phyloP scores from a whole-genome alignment of 2,329 filamentous ascomycete species.

The Venturia nashicola region DNA sequence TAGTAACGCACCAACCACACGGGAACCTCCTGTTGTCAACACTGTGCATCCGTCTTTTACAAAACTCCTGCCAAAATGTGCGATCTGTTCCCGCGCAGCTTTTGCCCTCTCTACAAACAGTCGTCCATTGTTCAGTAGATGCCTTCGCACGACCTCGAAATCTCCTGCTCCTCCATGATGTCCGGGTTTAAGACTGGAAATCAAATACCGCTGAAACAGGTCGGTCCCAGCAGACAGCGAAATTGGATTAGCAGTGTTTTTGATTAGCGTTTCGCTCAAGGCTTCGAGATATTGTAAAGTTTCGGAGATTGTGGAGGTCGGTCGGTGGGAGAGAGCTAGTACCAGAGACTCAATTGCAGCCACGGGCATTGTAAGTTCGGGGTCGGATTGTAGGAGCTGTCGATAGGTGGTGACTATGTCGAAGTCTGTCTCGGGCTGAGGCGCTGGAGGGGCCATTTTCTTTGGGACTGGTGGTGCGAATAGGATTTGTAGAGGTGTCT shows the following conservation, averaged over 20 bases:
- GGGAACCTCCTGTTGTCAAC: slow-evolving; percentile 79
- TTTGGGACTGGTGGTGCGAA: neutral
- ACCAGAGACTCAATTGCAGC: slow-evolving; percentile 90
- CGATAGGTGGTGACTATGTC: slow-evolving; percentile 55
- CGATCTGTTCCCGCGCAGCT: slow-evolving; percentile 72
- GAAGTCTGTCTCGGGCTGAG: slow-evolving; percentile 16
- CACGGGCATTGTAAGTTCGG: slow-evolving; percentile 87
- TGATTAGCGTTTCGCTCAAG: slow-evolving; percentile 66
- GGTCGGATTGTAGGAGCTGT: slow-evolving; percentile 52
- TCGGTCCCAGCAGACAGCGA: slow-evolving; percentile 89
- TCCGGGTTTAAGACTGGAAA: slow-evolving; percentile 51
- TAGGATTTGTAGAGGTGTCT: neutral
- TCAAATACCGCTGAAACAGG: slow-evolving; percentile 88
- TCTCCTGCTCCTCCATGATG: slow-evolving; percentile 40
- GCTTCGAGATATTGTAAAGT: slow-evolving; percentile 75
- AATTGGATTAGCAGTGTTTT: slow-evolving; percentile 73
- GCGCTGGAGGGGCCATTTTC: neutral
- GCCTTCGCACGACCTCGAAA: slow-evolving; percentile 72
- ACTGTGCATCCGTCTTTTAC: slow-evolving; percentile 68
- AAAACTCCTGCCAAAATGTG: slow-evolving; percentile 64
- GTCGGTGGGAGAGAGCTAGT: slow-evolving; percentile 65
- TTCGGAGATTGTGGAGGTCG: slow-evolving; percentile 81
- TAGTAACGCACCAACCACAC: slow-evolving; percentile 71
- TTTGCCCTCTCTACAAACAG: slow-evolving; percentile 82
- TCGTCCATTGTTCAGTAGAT: slow-evolving; percentile 74